Conservation (phyloP, 345 rosid genomes). For the Brassica juncea region DNA sequence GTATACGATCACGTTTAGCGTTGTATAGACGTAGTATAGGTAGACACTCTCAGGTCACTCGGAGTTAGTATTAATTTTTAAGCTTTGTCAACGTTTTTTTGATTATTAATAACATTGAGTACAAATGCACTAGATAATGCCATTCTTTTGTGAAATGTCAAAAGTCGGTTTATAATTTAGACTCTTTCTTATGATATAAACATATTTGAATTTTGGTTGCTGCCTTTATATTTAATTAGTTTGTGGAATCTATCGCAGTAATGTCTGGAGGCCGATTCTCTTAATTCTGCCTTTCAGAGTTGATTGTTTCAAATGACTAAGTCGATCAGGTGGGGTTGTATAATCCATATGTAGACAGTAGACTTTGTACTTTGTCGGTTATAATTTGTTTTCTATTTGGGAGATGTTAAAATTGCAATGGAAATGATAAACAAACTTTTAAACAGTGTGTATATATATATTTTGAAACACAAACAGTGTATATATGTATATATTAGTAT, state of each 20-base stretch:
- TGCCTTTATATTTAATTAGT: not conserved
- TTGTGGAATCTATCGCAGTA: constrained; percentile 8
- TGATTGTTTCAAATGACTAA: not conserved
- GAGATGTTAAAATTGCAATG: not conserved
- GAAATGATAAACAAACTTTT: not conserved
- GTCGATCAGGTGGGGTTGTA: constrained; percentile 1
- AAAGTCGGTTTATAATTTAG: constrained; percentile 7
- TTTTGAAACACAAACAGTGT: too few relatives aligned
- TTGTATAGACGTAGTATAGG: not conserved
- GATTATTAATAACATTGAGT: constrained; percentile 7
- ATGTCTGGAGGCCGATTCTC: not conserved
- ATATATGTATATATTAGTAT: too few relatives aligned
- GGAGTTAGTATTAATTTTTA: not conserved
- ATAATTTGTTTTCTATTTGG: not conserved
- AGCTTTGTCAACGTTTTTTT: constrained; percentile 27
- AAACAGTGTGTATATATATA: too few relatives aligned
- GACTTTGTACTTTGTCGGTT: not conserved
- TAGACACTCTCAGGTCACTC: not conserved
- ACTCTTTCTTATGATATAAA: not conserved
- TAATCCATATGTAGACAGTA: constrained; percentile 3
- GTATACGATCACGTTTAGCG: constrained; percentile 20
- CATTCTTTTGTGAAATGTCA: not conserved
- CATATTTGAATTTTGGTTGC: not conserved
- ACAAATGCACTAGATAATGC: not conserved
- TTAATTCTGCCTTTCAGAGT: not conserved